Percentiles rank a stretch among this genome's conserved stretches.
These are phyloP conservation scores for Phyllosticta citriasiana DNA, from an alignment of 2,329 filamentous ascomycete genomes.

Conservation along the genomic window DNA sequence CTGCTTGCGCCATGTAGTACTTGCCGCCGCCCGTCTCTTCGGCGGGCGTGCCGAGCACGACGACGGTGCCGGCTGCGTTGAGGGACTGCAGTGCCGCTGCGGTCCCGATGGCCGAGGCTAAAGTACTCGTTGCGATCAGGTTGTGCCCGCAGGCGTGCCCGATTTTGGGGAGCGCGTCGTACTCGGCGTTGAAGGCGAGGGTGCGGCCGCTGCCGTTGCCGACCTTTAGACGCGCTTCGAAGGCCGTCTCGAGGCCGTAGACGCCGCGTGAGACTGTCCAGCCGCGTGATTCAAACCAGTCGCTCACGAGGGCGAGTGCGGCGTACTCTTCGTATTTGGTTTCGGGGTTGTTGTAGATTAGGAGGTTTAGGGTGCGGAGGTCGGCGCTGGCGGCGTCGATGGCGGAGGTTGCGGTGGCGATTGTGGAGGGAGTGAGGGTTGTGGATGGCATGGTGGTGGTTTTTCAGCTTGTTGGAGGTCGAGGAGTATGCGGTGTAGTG, in stretches of 20 bases:
- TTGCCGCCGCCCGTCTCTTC: constrained; percentile 39
- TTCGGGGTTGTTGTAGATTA: constrained; percentile 43
- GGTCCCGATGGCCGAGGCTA: constrained; percentile 29
- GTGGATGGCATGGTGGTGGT: neutral
- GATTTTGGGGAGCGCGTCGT: constrained; percentile 32
- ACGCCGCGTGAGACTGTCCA: constrained; percentile 45
- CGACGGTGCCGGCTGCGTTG: constrained; percentile 24
- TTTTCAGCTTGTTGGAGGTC: too few species aligned
- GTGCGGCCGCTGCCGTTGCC: constrained; percentile 38
- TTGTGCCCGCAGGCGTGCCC: constrained; percentile 39
- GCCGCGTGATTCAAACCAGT: constrained; percentile 35
- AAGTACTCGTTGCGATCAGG: constrained; percentile 31
- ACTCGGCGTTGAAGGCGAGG: constrained; percentile 35
- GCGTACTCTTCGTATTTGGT: constrained; percentile 39
- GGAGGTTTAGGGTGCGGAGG: constrained; percentile 2
- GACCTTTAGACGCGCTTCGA: constrained; percentile 35
- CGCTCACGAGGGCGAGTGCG: constrained; percentile 41
- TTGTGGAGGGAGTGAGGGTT: neutral
- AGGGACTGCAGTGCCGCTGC: constrained; percentile 20
- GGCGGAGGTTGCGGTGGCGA: neutral
- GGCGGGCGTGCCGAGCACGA: constrained; percentile 37
- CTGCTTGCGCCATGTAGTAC: constrained; percentile 35
- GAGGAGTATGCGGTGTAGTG: too few species aligned
- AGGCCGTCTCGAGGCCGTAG: constrained; percentile 44
- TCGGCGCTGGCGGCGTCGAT: constrained; percentile 2